These are phyloP conservation scores for Tylopilus balloui DNA, from an alignment of 768 basidiomycete species.

Conservation along the genomic window DNA sequence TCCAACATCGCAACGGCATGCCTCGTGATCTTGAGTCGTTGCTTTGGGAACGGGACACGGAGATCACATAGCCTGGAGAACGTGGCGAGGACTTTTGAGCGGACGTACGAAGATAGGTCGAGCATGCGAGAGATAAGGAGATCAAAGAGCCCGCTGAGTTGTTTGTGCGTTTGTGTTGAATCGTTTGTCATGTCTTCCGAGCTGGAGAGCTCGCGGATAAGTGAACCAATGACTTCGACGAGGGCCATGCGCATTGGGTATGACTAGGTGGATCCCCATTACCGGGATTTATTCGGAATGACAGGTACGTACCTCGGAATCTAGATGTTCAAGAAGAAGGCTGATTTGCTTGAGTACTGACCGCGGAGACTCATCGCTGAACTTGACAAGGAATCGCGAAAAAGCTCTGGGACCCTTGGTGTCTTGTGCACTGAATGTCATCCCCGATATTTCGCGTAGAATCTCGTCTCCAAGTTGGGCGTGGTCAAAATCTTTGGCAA, in stretches of 20 bases:
- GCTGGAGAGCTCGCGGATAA: constrained; percentile 76
- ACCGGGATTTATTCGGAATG: background rate
- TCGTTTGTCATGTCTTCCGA: constrained; percentile 46
- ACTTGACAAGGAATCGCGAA: constrained; percentile 75
- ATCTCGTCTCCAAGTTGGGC: constrained; percentile 88
- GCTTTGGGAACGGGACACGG: constrained; percentile 78
- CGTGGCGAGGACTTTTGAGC: constrained; percentile 79
- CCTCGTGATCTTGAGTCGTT: constrained; percentile 69
- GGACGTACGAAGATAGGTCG: constrained; percentile 87
- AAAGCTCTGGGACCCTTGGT: constrained; percentile 84
- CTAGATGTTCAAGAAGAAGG: constrained; percentile 77
- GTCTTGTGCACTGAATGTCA: constrained; percentile 75
- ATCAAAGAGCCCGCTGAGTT: constrained; percentile 77
- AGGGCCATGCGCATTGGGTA: constrained; percentile 96
- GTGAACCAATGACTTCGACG: constrained; percentile 81
- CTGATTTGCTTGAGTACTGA: constrained; percentile 86
- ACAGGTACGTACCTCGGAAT: constrained; percentile 71
- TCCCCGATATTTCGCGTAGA: constrained; percentile 79
- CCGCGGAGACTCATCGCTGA: constrained; percentile 76
- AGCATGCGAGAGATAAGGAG: constrained; percentile 83
- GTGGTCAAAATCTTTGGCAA: constrained; percentile 85
- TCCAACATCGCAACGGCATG: constrained; percentile 78
- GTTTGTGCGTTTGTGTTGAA: constrained; percentile 51
- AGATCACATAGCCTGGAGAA: constrained; percentile 75
- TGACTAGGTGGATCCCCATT: constrained; percentile 46